Evolutionary conservation across 202 grass and related monocot genomes (phyloP).

Genomic region (Cymbopogon flexuosus): DNA sequence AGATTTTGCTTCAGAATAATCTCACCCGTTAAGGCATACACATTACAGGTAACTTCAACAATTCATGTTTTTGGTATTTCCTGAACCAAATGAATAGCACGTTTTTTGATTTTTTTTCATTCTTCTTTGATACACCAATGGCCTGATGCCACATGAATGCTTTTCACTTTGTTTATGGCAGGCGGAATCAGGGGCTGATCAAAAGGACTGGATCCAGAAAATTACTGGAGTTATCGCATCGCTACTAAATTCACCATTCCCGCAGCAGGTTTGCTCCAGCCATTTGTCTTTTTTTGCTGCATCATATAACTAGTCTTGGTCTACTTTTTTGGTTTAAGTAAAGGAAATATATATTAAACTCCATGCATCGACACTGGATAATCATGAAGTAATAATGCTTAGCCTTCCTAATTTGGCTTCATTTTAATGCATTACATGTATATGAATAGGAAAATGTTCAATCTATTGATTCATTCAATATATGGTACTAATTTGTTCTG

Average conservation of each 20-base stretch:
- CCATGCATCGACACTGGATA: not conserved
- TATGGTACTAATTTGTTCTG: conserved; percentile 12
- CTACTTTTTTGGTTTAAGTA: conserved; percentile 5
- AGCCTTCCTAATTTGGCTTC: not conserved
- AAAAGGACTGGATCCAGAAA: conserved; percentile 94
- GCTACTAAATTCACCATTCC: conserved; percentile 67
- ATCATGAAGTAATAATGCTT: conserved; percentile 15
- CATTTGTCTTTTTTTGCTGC: conserved; percentile 12
- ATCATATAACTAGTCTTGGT: conserved; percentile 21
- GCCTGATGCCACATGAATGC: not conserved
- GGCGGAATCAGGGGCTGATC: conserved; percentile 75
- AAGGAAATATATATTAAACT: not conserved
- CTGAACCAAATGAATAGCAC: not conserved
- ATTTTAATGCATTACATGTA: conserved; percentile 16
- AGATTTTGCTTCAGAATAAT: conserved; percentile 98
- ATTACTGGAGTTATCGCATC: conserved; percentile 97
- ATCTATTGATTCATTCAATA: conserved; percentile 4
- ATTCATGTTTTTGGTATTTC: conserved; percentile 10
- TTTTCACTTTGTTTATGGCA: conserved; percentile 34
- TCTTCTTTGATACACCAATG: not conserved
- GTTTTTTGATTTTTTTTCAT: not conserved
- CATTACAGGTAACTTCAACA: conserved; percentile 65
- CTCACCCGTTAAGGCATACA: conserved; percentile 75
- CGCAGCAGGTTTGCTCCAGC: conserved; percentile 48
- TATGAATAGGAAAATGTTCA: not conserved